Base-by-base conservation (phyloP, 2,329 filamentous ascomycete genomes). In the Penicillium hordei region DNA sequence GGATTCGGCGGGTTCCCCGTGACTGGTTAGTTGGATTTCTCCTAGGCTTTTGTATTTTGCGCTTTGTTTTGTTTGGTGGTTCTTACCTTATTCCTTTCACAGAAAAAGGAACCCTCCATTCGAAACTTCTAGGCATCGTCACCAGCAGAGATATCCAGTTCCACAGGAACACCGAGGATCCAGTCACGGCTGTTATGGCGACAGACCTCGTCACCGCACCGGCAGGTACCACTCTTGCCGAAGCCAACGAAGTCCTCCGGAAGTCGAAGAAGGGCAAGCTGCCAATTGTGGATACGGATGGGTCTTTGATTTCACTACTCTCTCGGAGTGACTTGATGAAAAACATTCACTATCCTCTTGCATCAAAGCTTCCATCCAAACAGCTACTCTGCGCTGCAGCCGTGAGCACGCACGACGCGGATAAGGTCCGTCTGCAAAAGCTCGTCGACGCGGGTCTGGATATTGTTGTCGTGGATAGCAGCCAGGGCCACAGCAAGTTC, bases 251-350 rank as follows among this genome's bases (percentile, higher is more conserved):
- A 68, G 93, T 97, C 65, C 87, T 99, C 51, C 89, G 91, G 73
- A 87, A 90, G 79, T 97, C 93, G 61, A 97, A 96, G 86, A 99
- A 99, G 84, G 94, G 94, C 79, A 97, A 97, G 82, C 86, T 97
- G 58, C 93, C 93, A 61, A 96, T 96, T 61, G 88, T 96, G 50
- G 93, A 97, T 77, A 82, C 86, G 71, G 79, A 87, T 50, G 88
- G 88, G 72, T 95, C 96, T 80, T 84, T 96, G 48, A 86, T 96
- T 61, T 97, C 94, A 66, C 89, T 96, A 82, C 89, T 97, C 74
- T 93, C 90, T 62, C 87, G 94, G 69, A 96, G 93, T 69, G 94
- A 99, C 79, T 81, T 99, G 79, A 97, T 92, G 83, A 99, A 99
- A 86, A 99, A 99, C 81, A 85, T 96, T 61, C 89, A 97, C 80